A percentile compares a stretch with the other conserved stretches of the same genome.
phyloP scores from a whole-genome alignment of 495 filamentous ascomycete genomes.

The Hyaloscypha bicolor region DNA sequence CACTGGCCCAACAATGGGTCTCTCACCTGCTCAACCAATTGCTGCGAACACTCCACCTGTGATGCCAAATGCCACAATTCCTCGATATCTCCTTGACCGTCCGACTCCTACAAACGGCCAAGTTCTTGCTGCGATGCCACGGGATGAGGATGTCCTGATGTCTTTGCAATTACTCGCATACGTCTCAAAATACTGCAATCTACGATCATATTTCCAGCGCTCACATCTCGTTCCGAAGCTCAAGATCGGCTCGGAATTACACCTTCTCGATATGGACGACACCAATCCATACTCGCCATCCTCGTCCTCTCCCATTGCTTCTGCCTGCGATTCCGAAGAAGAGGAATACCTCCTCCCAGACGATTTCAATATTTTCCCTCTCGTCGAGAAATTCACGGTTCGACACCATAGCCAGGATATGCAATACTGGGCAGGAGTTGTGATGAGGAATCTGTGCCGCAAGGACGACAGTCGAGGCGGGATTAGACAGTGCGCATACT shows the following conservation, averaged over 20 bases:
- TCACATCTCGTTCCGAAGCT: slow-evolving; percentile 92
- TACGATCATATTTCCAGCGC: slow-evolving; percentile 91
- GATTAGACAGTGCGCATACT: slow-evolving; percentile 96
- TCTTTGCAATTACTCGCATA: slow-evolving; percentile 97
- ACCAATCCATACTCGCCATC: slow-evolving; percentile 27
- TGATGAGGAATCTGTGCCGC: slow-evolving; percentile 97
- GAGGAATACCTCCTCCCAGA: slow-evolving; percentile 92
- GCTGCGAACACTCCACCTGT: slow-evolving; percentile 73
- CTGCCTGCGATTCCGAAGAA: slow-evolving; percentile 48
- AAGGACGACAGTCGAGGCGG: slow-evolving; percentile 94
- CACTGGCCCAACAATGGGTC: slow-evolving; percentile 58
- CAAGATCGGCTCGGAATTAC: slow-evolving; percentile 83
- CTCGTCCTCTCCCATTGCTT: slow-evolving; percentile 30
- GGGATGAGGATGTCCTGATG: slow-evolving; percentile 97
- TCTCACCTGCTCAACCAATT: slow-evolving; percentile 76
- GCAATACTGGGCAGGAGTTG: slow-evolving; percentile 99
- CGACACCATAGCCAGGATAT: slow-evolving; percentile 93
- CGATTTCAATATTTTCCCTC: slow-evolving; percentile 96
- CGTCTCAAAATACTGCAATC: slow-evolving; percentile 97
- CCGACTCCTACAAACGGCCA: slow-evolving; percentile 61
- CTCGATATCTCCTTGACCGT: slow-evolving; percentile 74
- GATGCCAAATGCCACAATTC: slow-evolving; percentile 62
- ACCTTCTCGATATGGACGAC: slow-evolving; percentile 72
- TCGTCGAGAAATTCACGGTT: slow-evolving; percentile 98
- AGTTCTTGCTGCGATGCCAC: slow-evolving; percentile 83